Base-by-base conservation (phyloP, 306 rosid species). In the Nissolia schottii region DNA sequence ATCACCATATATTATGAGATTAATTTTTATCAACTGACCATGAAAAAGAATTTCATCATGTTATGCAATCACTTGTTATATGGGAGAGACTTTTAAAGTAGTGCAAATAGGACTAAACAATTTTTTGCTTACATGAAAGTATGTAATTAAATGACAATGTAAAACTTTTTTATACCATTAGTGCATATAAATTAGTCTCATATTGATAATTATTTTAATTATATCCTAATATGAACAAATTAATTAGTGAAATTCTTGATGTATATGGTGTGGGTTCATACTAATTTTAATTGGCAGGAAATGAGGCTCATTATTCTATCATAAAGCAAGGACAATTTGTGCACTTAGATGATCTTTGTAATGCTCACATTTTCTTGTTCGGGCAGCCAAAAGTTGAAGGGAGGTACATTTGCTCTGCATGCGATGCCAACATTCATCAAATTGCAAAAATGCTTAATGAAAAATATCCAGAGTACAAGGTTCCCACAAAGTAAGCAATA, bases 311-410 rank as follows among this genome's bases (percentile, higher is more conserved):
- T 74, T 90, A 88, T 38, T 77, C 83, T 6, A 88, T 90, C 32
- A 83, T 88, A 73, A 88, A 85, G 80, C 92, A 85, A 80, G 85
- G 87, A 0, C 92, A 88, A 22, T 88, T 67, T 2, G 87, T 90
- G 0, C 94, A 90, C 73, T 67, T 86, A 46, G 94, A 88, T 73
- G 97, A 90, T 53, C 94, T 90, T 15, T 85, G 90, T 74, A 75
- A 34, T 1, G 80, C 90, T 64, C 97, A 90, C 19, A 88, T 90
- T 22, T 88, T 68, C 71, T 16, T 88, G 60, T 88, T 71, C 4
- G 87, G 86, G 82, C 19, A 85, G 14, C 81, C 82, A 8, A 69
- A 81, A 54, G 82, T 86, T 0, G 79, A 86, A 34, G 94, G 97
- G 24, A 85, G 92, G 25, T 90, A 90, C 67, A 80, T 90, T 23